Percentiles rank a stretch among this genome's conserved stretches.
Conservation (phyloP, 1,284 basidiomycete species). For the Cronartium quercuum region DNA sequence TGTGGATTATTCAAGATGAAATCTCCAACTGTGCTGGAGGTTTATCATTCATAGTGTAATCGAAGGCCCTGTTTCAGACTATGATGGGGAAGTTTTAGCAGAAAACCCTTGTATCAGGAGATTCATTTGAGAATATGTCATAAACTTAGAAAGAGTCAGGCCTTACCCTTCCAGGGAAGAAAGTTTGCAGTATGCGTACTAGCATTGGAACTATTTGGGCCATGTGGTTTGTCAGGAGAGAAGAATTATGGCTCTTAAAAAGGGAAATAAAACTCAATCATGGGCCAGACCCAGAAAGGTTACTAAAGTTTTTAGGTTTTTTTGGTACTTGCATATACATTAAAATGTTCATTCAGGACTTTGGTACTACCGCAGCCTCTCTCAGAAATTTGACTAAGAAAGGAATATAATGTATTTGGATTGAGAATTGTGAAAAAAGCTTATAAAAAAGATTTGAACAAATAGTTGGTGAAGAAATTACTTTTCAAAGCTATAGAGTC, state of each 20-base stretch:
- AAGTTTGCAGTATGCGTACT: too few species aligned
- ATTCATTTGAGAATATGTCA: too few species aligned
- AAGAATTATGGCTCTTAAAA: too few species aligned
- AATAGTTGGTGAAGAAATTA: neutral
- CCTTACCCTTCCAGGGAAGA: too few species aligned
- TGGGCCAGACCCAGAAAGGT: too few species aligned
- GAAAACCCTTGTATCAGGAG: too few species aligned
- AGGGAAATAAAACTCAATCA: too few species aligned
- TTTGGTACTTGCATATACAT: neutral
- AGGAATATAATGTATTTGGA: neutral
- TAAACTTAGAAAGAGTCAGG: too few species aligned
- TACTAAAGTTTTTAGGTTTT: too few species aligned
- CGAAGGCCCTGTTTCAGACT: neutral
- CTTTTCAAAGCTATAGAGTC: neutral
- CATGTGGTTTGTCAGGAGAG: too few species aligned
- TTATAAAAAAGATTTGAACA: neutral
- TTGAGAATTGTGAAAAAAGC: neutral
- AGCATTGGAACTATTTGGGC: too few species aligned
- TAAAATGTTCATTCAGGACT: neutral
- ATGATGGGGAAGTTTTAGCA: conserved; percentile 8
- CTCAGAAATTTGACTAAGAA: neutral
- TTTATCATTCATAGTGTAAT: conserved; percentile 30
- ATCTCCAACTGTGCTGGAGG: neutral
- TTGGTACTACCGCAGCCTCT: neutral
- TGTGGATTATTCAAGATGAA: conserved; percentile 9